Conservation (phyloP, 352 stramenopile genomes). For the Phytophthora hibernalis region DNA sequence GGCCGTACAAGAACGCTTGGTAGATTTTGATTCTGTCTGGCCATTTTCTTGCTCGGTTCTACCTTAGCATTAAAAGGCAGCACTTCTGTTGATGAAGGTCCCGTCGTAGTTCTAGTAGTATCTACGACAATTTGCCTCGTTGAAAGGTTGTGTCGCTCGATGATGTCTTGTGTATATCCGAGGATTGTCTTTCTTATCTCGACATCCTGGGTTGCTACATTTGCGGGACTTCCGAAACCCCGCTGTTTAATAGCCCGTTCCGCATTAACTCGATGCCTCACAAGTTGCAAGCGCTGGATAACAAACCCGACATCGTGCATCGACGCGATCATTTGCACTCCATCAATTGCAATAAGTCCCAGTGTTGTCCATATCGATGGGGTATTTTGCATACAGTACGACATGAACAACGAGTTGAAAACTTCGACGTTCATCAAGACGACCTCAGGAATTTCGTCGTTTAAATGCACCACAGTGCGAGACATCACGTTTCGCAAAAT, state of each 20-base stretch:
- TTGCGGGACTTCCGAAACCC: too few species aligned
- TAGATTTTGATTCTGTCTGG: neutral
- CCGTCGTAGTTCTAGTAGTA: neutral
- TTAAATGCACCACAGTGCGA: slow-evolving; percentile 24
- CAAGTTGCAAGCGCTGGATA: slow-evolving; percentile 7
- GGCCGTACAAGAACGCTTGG: neutral
- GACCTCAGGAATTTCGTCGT: slow-evolving; percentile 32
- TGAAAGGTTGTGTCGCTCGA: slow-evolving; percentile 13
- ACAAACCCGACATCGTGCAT: slow-evolving; percentile 27
- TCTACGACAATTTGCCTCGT: neutral
- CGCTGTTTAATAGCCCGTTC: too few species aligned
- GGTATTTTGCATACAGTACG: slow-evolving; percentile 53
- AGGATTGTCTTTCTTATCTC: slow-evolving; percentile 12
- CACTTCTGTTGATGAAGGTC: neutral
- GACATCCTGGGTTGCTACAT: neutral
- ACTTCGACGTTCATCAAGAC: slow-evolving; percentile 57
- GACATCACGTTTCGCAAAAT: slow-evolving; percentile 29
- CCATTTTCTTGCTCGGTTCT: neutral
- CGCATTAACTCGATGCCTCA: slow-evolving; percentile 12
- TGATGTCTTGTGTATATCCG: slow-evolving; percentile 17
- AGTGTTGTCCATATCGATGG: slow-evolving; percentile 38
- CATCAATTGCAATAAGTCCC: slow-evolving; percentile 33
- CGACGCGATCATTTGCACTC: slow-evolving; percentile 16
- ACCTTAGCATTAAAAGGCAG: neutral
- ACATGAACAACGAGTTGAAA: slow-evolving; percentile 50